Percentiles rank a stretch among this genome's conserved stretches.
Evolutionary conservation across 1,284 basidiomycete species (phyloP).

Genomic region (Coniophora puteana): DNA sequence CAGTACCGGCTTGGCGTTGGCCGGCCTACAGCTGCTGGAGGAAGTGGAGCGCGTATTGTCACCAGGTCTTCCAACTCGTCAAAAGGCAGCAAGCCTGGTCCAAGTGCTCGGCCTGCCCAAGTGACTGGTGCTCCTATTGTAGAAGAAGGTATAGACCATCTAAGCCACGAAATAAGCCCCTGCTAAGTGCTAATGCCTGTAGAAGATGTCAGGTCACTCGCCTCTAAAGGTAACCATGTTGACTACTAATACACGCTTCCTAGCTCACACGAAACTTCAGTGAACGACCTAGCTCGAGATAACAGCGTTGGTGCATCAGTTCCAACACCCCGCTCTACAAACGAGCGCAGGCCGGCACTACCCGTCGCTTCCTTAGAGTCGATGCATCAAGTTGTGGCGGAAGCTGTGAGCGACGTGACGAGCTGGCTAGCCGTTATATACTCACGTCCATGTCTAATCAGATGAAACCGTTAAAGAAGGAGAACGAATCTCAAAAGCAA

Average conservation of each 20-base stretch:
- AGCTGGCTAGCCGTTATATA: neutral
- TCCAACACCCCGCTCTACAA: constrained; percentile 4
- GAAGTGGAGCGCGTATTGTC: constrained; percentile 56
- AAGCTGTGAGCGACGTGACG: constrained; percentile 34
- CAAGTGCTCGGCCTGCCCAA: constrained; percentile 45
- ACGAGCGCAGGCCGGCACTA: constrained; percentile 9
- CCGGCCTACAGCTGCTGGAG: constrained; percentile 58
- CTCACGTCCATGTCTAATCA: constrained; percentile 20
- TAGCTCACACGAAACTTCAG: no score
- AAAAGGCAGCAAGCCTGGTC: constrained; percentile 42
- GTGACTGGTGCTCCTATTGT: constrained; percentile 53
- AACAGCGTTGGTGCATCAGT: constrained; percentile 5
- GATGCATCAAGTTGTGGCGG: constrained; percentile 33
- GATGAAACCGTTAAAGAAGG: constrained; percentile 49
- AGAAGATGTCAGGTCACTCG: no score
- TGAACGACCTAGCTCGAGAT: constrained; percentile 5
- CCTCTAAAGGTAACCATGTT: no score
- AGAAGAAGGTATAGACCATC: constrained; percentile 41
- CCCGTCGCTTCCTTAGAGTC: constrained; percentile 18
- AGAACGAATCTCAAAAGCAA: constrained; percentile 34
- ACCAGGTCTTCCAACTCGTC: constrained; percentile 54
- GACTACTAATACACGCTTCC: no score
- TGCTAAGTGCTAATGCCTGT: no score
- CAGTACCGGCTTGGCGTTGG: constrained; percentile 72
- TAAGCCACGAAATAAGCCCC: no score